Conservation (phyloP, 139 green algal genomes). For the Chlorella sp. region DNA sequence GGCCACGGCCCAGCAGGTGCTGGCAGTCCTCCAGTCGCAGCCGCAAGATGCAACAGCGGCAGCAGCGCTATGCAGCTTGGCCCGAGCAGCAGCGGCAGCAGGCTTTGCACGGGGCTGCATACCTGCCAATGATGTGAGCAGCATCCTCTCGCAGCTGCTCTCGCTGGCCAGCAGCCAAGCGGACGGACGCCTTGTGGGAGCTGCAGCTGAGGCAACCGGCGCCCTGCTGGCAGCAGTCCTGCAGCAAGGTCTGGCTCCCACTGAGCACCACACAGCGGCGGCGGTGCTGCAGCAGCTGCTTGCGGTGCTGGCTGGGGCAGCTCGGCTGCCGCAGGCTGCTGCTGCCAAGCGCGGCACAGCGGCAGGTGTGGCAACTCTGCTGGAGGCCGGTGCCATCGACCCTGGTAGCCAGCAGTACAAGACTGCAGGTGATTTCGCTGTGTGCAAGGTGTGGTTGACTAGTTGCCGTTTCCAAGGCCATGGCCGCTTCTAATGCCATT, state of each 20-base stretch:
- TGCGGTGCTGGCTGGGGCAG: neutral
- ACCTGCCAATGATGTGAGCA: neutral
- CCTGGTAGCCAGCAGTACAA: neutral
- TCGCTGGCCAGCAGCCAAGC: neutral
- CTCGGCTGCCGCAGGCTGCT: neutral
- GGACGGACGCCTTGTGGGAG: conserved; percentile 17
- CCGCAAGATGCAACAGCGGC: neutral
- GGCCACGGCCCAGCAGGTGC: neutral
- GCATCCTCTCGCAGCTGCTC: neutral
- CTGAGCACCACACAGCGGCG: neutral
- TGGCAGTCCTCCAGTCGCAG: neutral
- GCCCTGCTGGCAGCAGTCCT: neutral
- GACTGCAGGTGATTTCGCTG: neutral
- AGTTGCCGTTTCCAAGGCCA: no score
- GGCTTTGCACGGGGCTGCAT: neutral
- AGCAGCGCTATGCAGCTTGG: neutral
- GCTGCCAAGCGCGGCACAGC: conserved; percentile 10
- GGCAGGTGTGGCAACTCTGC: conserved; percentile 7
- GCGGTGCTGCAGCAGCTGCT: neutral
- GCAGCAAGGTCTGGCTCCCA: neutral
- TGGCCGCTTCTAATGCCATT: no score
- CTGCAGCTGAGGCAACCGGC: conserved; percentile 1
- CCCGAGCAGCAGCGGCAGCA: neutral
- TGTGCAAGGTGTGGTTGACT: no score
- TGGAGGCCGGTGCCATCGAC: neutral